phyloP scores from a whole-genome alignment of 306 rosid species.

The Mucuna pruriens region DNA sequence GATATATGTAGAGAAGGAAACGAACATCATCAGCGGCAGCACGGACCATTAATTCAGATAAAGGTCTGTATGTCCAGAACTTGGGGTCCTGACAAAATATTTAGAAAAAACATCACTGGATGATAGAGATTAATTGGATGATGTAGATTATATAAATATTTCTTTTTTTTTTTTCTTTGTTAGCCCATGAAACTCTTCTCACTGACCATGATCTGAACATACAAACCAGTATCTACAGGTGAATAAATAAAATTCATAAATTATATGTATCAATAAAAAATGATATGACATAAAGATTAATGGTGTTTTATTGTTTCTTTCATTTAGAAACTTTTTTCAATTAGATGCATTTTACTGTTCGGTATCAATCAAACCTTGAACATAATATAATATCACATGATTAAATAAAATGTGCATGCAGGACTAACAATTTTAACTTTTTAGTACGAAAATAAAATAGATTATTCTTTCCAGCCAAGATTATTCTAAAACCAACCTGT shows the following conservation, averaged over 20 bases:
- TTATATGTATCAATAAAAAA: slow-evolving; percentile 19
- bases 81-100: slow-evolving; percentile 76
- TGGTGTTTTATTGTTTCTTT: slow-evolving; percentile 20
- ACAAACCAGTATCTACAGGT: slow-evolving; percentile 24
- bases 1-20: slow-evolving; percentile 87
- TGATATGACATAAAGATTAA: slow-evolving; percentile 6
- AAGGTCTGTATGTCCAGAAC: slow-evolving; percentile 91
- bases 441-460: neutral
- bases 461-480: slow-evolving; percentile 21
- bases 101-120: slow-evolving; percentile 27
- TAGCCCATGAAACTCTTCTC: slow-evolving; percentile 8
- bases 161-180: slow-evolving; percentile 18
- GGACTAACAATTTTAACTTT: neutral
- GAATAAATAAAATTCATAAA: slow-evolving; percentile 6
- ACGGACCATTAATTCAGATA: slow-evolving; percentile 92
- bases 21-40: slow-evolving; percentile 98
- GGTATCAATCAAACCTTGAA: slow-evolving; percentile 23
- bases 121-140: slow-evolving; percentile 1
- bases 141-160: neutral
- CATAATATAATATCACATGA: slow-evolving; percentile 24
- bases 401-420: slow-evolving; percentile 25
- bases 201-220: neutral
- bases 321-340: neutral
- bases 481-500: slow-evolving; percentile 70
- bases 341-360: neutral